Evolutionary conservation across 2,329 filamentous ascomycete species (phyloP), one percentile per base, ranked within the genome.

Genomic region (Calonectria crousiana): DNA sequence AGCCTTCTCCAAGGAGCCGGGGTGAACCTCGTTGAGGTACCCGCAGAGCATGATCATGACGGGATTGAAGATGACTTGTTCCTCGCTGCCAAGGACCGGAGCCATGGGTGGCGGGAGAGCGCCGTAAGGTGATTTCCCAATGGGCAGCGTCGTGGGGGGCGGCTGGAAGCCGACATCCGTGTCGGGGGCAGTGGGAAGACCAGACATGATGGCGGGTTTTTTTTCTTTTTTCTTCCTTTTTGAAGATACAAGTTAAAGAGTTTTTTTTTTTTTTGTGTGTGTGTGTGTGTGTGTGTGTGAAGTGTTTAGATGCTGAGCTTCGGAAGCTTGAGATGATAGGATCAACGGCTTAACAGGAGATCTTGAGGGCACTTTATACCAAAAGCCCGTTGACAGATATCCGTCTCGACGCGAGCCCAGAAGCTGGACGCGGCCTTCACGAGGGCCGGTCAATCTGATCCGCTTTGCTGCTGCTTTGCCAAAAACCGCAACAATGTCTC

Each of bases 131-230:
- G 56, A 41, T 20, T 28, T 41, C 5, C 56, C 66, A 16, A 65
- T 47, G 13, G 60, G 41, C 36, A 36, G 26, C 41, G 74, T 30
- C 36, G 58, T 32, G 26, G 74, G 78, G 49, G 77, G 78, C 6
- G 78, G 77, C 73, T 80, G 78, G 34, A 78, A 76, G 74, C 78
- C 78, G 26, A 80, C 74, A 0, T 76, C 69, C 18, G 53, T 56
- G 36, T 80, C 74, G 23, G 75, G 77, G 18, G 78, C 78, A 26
- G 78, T 79, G 52, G 78, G 78, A 71, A 80, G 78, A 26, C 77
- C 78, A 23, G 78, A 79, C 75, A 77, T 77, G n/a, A 23, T 74
- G 41, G 10, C 23, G 18, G 20, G n/a, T 34, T 51, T 23, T 30
- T 18, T 11, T 53, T 47, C 4, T 10, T 44, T 23, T 30, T 14